Evolutionary conservation across 352 stramenopile genomes (phyloP).

Genomic region (Ophiocytium majus): DNA sequence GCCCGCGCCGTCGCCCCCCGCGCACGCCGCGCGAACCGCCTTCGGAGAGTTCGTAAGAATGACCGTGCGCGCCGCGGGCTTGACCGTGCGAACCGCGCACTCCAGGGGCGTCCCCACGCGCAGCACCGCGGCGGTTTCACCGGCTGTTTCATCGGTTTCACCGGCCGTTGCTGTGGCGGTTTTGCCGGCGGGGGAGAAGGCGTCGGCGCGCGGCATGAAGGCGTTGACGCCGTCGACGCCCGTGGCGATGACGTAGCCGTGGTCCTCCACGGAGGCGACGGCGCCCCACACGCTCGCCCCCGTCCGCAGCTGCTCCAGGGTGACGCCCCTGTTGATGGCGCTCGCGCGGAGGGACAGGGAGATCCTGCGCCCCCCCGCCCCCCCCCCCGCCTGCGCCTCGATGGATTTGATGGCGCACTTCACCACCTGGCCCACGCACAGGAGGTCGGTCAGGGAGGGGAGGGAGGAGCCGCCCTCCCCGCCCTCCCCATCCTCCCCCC

Average conservation of each 20-base stretch:
- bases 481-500: conserved; percentile 14
- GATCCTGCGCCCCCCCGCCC: conserved; percentile 27
- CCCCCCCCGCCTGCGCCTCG: conserved; percentile 18
- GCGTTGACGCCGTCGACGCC: conserved; percentile 54
- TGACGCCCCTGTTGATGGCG: conserved; percentile 52
- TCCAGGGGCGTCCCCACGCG: not conserved
- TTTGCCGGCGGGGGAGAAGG: too few relatives aligned
- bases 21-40: conserved; percentile 20
- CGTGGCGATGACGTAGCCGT: conserved; percentile 53
- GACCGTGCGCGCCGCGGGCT: conserved; percentile 35
- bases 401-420: conserved; percentile 38
- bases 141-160: not conserved
- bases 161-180: not conserved
- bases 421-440: conserved; percentile 49
- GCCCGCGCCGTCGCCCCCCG: not conserved
- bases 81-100: conserved; percentile 19
- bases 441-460: conserved; percentile 35
- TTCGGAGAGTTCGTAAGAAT: conserved; percentile 36
- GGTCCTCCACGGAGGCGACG: conserved; percentile 51
- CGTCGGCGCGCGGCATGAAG: conserved; percentile 44
- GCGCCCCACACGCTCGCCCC: conserved; percentile 45
- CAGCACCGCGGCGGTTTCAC: not conserved
- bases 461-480: too few relatives aligned
- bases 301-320: conserved; percentile 48
- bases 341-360: conserved; percentile 51